Percentiles rank a stretch among this genome's conserved stretches.
Conservation (phyloP, 2,329 filamentous ascomycete genomes). For the Fusarium sp. region DNA sequence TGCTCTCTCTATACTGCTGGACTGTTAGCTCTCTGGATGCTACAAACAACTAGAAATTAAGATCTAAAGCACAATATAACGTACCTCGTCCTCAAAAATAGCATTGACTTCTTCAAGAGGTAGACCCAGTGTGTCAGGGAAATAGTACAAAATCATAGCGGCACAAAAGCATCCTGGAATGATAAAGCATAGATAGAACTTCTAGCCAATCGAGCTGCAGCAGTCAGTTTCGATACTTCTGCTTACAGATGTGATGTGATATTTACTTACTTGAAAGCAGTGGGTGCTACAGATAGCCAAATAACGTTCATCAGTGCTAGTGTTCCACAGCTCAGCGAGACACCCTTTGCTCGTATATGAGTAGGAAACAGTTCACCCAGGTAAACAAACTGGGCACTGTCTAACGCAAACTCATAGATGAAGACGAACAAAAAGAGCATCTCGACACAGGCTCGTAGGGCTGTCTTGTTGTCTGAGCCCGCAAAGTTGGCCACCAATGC, state of each 20-base stretch:
- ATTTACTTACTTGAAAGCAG: not conserved
- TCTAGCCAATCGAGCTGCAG: not conserved
- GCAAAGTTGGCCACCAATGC: not conserved
- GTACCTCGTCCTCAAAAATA: not conserved
- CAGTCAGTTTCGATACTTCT: fast-evolving
- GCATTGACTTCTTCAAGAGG: not conserved
- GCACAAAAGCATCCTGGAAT: not conserved
- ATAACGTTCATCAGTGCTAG: not conserved
- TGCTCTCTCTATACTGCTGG: not conserved
- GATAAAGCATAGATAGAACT: not conserved
- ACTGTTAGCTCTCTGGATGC: not conserved
- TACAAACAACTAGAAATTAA: too few relatives aligned
- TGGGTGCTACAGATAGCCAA: not conserved
- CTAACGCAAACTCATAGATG: not conserved
- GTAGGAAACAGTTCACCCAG: not conserved
- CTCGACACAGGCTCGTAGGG: not conserved
- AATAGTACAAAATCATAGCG: not conserved
- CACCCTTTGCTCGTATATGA: not conserved
- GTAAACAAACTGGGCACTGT: not conserved
- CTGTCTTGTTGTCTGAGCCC: not conserved
- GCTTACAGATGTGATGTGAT: not conserved
- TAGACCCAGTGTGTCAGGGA: not conserved
- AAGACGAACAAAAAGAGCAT: not conserved
- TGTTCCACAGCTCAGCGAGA: not conserved
- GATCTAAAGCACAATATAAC: fast-evolving